Percentiles rank a stretch among this genome's conserved stretches.
Evolutionary conservation across 75 land plant genomes (phyloP).

Genomic region (Cupressus sempervirens): DNA sequence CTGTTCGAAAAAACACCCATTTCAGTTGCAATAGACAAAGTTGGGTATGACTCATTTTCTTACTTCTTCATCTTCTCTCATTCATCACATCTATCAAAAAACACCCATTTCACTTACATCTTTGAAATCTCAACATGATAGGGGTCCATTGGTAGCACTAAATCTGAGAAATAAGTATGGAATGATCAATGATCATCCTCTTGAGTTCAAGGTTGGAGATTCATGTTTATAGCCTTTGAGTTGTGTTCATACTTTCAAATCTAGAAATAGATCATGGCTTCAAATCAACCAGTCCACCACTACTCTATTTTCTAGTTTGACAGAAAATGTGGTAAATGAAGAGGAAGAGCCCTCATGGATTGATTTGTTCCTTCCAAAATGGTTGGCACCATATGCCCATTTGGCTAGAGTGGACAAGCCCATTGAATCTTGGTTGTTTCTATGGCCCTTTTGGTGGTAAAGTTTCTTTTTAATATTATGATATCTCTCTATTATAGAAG

Average conservation of each 20-base stretch:
- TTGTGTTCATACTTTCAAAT: neutral
- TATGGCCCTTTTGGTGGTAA: conserved; percentile 97
- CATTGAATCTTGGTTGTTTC: conserved; percentile 85
- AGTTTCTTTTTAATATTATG: neutral
- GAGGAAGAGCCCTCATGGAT: conserved; percentile 44
- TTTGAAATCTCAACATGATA: neutral
- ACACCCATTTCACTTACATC: neutral
- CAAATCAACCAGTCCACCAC: neutral
- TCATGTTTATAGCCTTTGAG: neutral
- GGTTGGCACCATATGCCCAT: conserved; percentile 50
- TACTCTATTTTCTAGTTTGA: neutral
- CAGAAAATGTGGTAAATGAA: neutral
- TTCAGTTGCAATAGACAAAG: too few species aligned
- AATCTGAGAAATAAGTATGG: neutral
- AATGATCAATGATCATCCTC: neutral
- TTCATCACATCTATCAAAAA: neutral
- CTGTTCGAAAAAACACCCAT: too few species aligned
- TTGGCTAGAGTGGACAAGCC: conserved; percentile 85
- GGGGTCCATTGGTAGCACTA: neutral
- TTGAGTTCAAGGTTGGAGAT: neutral
- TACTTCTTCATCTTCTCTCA: neutral
- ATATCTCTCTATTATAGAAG: too few species aligned
- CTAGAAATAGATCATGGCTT: neutral
- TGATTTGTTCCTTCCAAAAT: conserved; percentile 42
- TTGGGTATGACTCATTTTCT: too few species aligned